These are phyloP conservation scores for Eragrostis tef DNA, from an alignment of 202 grass and related monocot species.

Conservation along the genomic window DNA sequence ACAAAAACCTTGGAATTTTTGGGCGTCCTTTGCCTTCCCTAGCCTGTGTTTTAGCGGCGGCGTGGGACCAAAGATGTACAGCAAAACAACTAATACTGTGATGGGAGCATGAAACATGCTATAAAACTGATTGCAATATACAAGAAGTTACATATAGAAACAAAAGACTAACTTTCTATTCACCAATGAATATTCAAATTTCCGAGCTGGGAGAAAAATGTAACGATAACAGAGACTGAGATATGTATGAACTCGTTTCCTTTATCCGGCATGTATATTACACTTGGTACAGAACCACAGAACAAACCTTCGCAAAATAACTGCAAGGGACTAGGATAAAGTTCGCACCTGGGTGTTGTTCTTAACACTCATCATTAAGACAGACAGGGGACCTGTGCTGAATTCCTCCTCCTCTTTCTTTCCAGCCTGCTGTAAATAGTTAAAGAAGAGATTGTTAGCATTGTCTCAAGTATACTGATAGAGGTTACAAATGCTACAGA, in stretches of 20 bases:
- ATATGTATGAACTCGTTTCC: neutral
- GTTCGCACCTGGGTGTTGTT: constrained; percentile 72
- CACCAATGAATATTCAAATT: neutral
- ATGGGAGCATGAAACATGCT: neutral
- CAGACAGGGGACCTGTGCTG: constrained; percentile 73
- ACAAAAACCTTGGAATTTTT: neutral
- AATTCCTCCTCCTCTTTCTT: constrained; percentile 90
- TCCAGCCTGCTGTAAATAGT: constrained; percentile 45
- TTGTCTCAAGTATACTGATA: neutral
- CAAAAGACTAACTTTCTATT: neutral
- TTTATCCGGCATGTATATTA: neutral
- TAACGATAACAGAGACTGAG: neutral
- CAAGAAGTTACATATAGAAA: neutral
- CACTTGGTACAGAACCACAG: neutral
- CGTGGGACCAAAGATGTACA: neutral
- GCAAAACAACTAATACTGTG: neutral
- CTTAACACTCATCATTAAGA: constrained; percentile 84
- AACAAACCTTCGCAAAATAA: constrained; percentile 4
- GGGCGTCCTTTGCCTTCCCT: neutral
- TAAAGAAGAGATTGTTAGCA: neutral
- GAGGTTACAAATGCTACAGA: neutral
- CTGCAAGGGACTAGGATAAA: neutral
- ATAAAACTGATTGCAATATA: neutral
- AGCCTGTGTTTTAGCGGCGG: constrained; percentile 23
- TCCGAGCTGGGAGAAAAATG: no score